phyloP scores from a whole-genome alignment of 177 flowering plant genomes.

The Vitis hybrid region DNA sequence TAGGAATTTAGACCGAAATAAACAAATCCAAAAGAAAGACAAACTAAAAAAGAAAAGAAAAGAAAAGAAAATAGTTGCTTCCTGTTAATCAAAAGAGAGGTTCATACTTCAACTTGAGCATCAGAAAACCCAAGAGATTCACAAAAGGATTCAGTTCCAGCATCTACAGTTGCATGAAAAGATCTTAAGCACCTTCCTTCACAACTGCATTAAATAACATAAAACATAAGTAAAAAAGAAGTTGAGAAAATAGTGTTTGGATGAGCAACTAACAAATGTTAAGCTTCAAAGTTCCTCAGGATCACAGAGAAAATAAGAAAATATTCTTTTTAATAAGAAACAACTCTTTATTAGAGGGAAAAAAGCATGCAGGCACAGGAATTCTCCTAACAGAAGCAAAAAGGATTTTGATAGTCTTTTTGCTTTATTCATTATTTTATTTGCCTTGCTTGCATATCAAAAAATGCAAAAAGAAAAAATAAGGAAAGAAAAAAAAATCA shows the following conservation, averaged over 20 bases:
- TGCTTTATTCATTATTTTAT: too few species aligned
- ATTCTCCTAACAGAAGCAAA: too few species aligned
- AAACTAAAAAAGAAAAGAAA: background rate
- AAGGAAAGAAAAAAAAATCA: background rate
- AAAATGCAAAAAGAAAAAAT: background rate
- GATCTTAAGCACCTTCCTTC: constrained; percentile 70
- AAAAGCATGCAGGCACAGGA: too few species aligned
- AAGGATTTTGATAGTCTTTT: too few species aligned
- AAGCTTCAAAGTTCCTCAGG: too few species aligned
- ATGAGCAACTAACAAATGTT: too few species aligned
- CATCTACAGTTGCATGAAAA: constrained; percentile 58
- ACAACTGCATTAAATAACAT: constrained; percentile 44
- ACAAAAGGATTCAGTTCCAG: constrained; percentile 46
- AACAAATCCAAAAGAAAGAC: too few species aligned
- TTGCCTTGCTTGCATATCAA: background rate
- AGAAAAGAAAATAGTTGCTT: background rate
- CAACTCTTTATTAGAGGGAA: too few species aligned
- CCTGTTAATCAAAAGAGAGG: background rate
- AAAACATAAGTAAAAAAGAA: background rate
- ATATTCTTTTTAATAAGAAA: too few species aligned
- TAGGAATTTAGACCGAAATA: background rate
- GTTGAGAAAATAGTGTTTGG: too few species aligned
- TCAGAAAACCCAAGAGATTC: constrained; percentile 47
- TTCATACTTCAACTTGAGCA: constrained; percentile 44
- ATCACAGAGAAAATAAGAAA: too few species aligned